A percentile compares a stretch with the other conserved stretches of the same genome.
phyloP scores from a whole-genome alignment of 2,329 filamentous ascomycete genomes.

The Botrytis sinoallii region DNA sequence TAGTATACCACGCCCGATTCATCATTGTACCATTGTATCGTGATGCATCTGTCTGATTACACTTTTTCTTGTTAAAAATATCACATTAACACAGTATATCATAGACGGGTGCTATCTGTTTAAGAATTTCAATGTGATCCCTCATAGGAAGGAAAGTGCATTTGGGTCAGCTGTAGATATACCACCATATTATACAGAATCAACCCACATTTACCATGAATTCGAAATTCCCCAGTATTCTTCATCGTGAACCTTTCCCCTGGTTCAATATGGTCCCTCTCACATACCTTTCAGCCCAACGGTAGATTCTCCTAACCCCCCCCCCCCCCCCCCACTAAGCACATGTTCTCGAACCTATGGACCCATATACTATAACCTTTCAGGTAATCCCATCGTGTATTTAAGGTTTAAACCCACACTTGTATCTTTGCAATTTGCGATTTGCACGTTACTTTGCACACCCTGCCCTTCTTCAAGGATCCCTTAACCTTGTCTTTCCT shows the following conservation, averaged over 20 bases:
- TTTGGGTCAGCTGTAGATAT: neutral
- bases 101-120: neutral
- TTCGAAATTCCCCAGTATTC: neutral
- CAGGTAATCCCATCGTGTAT: neutral
- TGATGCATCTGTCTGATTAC: neutral
- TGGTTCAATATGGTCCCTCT: neutral
- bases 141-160: neutral
- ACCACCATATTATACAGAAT: neutral
- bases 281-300: slow-evolving; percentile 9
- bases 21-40: slow-evolving; percentile 8
- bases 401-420: slow-evolving; percentile 9
- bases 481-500: neutral
- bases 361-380: neutral
- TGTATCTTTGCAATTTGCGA: neutral
- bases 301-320: neutral
- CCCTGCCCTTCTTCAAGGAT: neutral
- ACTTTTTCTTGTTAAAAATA: neutral
- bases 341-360: slow-evolving; percentile 5
- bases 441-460: neutral
- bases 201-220: neutral
- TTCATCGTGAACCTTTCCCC: slow-evolving; percentile 13
- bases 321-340: slow-evolving; percentile 4
- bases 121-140: neutral
- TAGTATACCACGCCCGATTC: neutral
- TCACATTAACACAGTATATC: neutral